Evolutionary conservation across 2,329 filamentous ascomycete genomes (phyloP).

Genomic region (Curvularia sp.): DNA sequence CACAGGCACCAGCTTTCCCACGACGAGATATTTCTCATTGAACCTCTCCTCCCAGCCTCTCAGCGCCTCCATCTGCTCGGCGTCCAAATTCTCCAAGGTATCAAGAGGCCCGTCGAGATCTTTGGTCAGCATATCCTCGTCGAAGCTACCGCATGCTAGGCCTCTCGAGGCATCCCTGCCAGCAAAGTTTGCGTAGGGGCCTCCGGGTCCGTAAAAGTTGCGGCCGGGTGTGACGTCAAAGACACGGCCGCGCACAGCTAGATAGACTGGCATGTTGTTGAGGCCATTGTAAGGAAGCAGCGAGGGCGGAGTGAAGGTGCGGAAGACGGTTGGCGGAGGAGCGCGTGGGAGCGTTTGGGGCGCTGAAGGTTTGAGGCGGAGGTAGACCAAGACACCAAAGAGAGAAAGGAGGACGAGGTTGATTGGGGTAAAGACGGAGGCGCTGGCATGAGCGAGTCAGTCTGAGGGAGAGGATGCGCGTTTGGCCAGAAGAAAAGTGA

Average conservation of each 20-base stretch:
- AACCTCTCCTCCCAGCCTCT: slow-evolving; percentile 94
- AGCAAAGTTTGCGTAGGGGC: slow-evolving; percentile 95
- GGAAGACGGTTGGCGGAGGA: slow-evolving; percentile 79
- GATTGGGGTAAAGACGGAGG: slow-evolving; percentile 64
- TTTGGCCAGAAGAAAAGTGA: not conserved
- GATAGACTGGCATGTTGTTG: slow-evolving; percentile 76
- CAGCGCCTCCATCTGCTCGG: slow-evolving; percentile 81
- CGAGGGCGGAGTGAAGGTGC: slow-evolving; percentile 80
- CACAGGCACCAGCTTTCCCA: slow-evolving; percentile 80
- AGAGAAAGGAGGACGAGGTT: slow-evolving; percentile 67
- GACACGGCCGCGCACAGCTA: slow-evolving; percentile 88
- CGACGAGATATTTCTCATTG: slow-evolving; percentile 90
- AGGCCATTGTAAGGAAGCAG: slow-evolving; percentile 86
- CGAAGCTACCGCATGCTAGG: slow-evolving; percentile 89
- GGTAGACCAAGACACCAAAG: slow-evolving; percentile 64
- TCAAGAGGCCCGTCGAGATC: slow-evolving; percentile 86
- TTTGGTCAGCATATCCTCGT: slow-evolving; percentile 92
- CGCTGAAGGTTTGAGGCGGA: slow-evolving; percentile 63
- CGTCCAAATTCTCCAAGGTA: slow-evolving; percentile 71
- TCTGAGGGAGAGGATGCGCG: not conserved
- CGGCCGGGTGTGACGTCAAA: slow-evolving; percentile 88
- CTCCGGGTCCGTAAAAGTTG: slow-evolving; percentile 96
- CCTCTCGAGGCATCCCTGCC: slow-evolving; percentile 89
- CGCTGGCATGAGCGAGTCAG: slow-evolving; percentile 48
- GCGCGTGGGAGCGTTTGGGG: slow-evolving; percentile 60